These are phyloP conservation scores for Magnusiomyces clavatus DNA, from an alignment of 1,139 yeast species.

Conservation along the genomic window DNA sequence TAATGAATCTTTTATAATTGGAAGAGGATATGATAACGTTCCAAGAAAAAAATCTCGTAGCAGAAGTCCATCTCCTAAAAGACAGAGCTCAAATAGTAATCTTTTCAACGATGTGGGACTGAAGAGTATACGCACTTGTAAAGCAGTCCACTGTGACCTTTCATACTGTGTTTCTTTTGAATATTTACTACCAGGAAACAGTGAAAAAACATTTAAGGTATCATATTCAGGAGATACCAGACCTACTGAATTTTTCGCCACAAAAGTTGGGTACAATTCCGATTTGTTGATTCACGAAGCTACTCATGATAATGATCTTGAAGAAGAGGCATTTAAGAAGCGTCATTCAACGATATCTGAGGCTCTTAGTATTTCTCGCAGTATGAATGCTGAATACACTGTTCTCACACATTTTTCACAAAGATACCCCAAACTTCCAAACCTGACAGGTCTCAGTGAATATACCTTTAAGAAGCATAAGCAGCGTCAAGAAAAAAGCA, in stretches of 20 bases:
- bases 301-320: slow-evolving; percentile 72
- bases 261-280: slow-evolving; percentile 54
- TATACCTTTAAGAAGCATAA: slow-evolving; percentile 20
- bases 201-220: slow-evolving; percentile 45
- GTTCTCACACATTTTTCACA: slow-evolving; percentile 90
- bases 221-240: slow-evolving; percentile 95
- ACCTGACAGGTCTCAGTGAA: slow-evolving; percentile 27
- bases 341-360: slow-evolving; percentile 88
- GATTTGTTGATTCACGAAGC: slow-evolving; percentile 89
- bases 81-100: slow-evolving; percentile 3
- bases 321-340: slow-evolving; percentile 75
- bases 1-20: slow-evolving; percentile 52
- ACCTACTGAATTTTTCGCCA: slow-evolving; percentile 58
- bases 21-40: slow-evolving; percentile 20
- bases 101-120: slow-evolving; percentile 7
- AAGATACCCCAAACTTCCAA: slow-evolving; percentile 67
- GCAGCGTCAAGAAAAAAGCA: not conserved
- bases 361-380: slow-evolving; percentile 61
- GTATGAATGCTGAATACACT: slow-evolving; percentile 65
- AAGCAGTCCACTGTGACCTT: slow-evolving; percentile 80
- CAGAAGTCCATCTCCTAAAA: not conserved
- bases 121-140: slow-evolving; percentile 46
- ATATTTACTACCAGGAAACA: slow-evolving; percentile 29
- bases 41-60: not conserved
- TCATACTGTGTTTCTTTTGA: slow-evolving; percentile 66